Conservation (phyloP, 2,329 filamentous ascomycete species). For the Scedosporium dehoogii region DNA sequence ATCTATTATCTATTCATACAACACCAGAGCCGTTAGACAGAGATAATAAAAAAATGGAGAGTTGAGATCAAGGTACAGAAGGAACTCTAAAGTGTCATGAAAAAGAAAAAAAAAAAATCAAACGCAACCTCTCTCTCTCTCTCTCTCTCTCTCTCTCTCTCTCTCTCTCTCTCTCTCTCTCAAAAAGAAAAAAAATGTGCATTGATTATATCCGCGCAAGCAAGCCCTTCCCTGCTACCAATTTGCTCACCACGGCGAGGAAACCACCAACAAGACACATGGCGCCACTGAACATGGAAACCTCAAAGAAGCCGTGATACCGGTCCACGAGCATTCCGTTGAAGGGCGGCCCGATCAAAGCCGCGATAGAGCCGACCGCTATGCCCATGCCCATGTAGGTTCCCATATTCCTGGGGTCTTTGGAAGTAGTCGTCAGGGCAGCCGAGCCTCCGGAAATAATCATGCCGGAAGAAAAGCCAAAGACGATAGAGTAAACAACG, state of each 20-base stretch:
- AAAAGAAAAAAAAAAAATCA: too few relatives aligned
- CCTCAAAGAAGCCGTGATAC: conserved; percentile 21
- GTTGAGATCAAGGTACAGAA: too few relatives aligned
- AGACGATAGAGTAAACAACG: conserved; percentile 54
- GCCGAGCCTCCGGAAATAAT: conserved; percentile 34
- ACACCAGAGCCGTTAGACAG: too few relatives aligned
- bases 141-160: too few relatives aligned
- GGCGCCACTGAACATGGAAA: conserved; percentile 13
- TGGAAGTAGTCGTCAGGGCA: conserved; percentile 29
- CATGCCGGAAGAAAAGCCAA: conserved; percentile 50
- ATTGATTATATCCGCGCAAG: conserved; percentile 7
- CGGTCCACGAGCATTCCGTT: conserved; percentile 24
- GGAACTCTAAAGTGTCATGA: too few relatives aligned
- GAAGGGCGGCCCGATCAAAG: conserved; percentile 27
- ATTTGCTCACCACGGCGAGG: conserved; percentile 11
- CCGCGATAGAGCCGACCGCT: conserved; percentile 27
- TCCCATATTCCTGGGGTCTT: conserved; percentile 42
- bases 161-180: too few relatives aligned
- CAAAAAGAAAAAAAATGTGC: too few relatives aligned
- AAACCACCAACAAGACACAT: conserved; percentile 12
- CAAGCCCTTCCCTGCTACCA: conserved; percentile 11
- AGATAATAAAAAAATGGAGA: too few relatives aligned
- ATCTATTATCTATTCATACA: too few relatives aligned
- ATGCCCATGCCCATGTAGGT: conserved; percentile 43
- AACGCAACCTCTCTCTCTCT: too few relatives aligned